Base-by-base conservation (phyloP, 768 basidiomycete genomes). In the Paxillus rubicundulus region DNA sequence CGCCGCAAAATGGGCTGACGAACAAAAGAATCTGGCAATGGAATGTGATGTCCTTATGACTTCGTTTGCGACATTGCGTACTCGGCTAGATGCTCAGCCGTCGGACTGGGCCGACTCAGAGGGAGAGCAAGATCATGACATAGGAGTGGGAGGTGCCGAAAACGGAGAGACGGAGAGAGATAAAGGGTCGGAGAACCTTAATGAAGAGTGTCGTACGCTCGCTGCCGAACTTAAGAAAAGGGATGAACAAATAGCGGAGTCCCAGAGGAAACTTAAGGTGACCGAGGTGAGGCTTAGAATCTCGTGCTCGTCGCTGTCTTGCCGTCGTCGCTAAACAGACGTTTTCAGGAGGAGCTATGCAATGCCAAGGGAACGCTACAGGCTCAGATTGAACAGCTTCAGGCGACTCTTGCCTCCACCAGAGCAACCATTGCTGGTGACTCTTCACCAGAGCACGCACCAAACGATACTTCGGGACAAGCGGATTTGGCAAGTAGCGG, bases 21-120 rank as follows among this genome's bases (percentile, higher is more conserved):
- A 65, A 53, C 64, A 65, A 44, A 65, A 65, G 56, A 48, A 49
- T 32, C 46, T 65, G 32, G 55, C 53, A 44, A 38, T 44, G 42
- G 57, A 56, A 30, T 65, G 64, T 27, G 65, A 65, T 36, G 10
- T 32, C 14, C 65, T 65, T 59, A 65, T 65, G 64, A 62, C 64
- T n/a, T 67, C 65, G 21, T 65, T 65, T 60, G 65, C 65, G 24
- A 65, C 67, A 39, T 67, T 64, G 42, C 64, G 64, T 27, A 62
- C 64, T 33, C 57, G 55, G 3, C 43, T 67, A 1, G 64, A 65
- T 39, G 40, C 51, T 2, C 63, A 66, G 24, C 45, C 56, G 27
- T 50, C 55, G 36, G 62, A 64, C 21, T 53, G 46, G 62, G 54
- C 14, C 2, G 62, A 67, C 44, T 57, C 52, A 18, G 64, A 65